Evolutionary conservation across 2,329 filamentous ascomycete species (phyloP).

Genomic region (Chaetomium strumarium): DNA sequence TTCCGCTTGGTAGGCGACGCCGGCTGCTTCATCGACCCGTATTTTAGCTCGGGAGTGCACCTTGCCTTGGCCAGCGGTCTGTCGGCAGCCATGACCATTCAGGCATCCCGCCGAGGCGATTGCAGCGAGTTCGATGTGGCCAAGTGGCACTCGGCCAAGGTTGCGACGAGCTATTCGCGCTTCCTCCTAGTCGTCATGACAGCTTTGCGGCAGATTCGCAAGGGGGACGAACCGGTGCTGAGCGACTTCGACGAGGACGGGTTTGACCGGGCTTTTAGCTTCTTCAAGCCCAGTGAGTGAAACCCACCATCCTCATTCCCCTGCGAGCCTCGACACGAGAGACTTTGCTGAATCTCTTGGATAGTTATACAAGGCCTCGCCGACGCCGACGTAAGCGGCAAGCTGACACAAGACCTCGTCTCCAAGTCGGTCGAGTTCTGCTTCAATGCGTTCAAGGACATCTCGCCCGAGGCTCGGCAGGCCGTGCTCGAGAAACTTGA

Average conservation of each 20-base stretch:
- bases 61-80: constrained; percentile 38
- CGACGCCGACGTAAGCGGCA: constrained; percentile 17
- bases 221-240: constrained; percentile 34
- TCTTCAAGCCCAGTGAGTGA: constrained; percentile 27
- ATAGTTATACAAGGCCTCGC: constrained; percentile 35
- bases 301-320: no score
- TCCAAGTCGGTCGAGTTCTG: constrained; percentile 32
- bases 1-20: constrained; percentile 40
- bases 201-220: constrained; percentile 36
- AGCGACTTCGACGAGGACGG: constrained; percentile 37
- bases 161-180: constrained; percentile 40
- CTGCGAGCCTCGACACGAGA: no score
- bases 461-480: constrained; percentile 4
- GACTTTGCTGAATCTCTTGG: no score
- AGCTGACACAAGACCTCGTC: constrained; percentile 26
- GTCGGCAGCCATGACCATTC: constrained; percentile 41
- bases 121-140: constrained; percentile 33
- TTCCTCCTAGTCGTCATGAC: constrained; percentile 40
- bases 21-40: constrained; percentile 44
- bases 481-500: constrained; percentile 12
- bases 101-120: constrained; percentile 34
- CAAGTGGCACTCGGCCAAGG: constrained; percentile 40
- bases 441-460: constrained; percentile 27
- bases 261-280: constrained; percentile 39
- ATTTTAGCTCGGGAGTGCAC: constrained; percentile 44